phyloP scores from a whole-genome alignment of 371 early-diverging fungal species.

The Mucor indicus region DNA sequence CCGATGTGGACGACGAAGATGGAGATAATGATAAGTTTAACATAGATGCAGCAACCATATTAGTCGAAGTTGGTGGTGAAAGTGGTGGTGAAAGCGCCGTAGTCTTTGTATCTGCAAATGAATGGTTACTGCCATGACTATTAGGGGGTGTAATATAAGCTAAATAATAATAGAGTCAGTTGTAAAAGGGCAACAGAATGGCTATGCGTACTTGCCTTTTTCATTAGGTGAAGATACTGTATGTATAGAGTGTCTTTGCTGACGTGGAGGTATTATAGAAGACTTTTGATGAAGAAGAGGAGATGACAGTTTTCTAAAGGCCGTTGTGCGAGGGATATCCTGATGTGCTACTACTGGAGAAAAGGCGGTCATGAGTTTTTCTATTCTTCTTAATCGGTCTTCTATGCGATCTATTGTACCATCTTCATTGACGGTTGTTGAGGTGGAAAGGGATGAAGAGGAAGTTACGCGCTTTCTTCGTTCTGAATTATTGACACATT shows the following conservation, averaged over 20 bases:
- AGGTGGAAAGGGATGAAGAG: constrained; percentile 1
- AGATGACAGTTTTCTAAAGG: constrained; percentile 24
- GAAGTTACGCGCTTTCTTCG: constrained; percentile 19
- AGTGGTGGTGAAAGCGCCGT: constrained; percentile 19
- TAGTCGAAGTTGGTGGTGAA: constrained; percentile 14
- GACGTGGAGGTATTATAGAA: constrained; percentile 2
- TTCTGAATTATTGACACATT: constrained; percentile 33
- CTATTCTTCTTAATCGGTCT: constrained; percentile 37
- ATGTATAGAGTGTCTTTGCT: constrained; percentile 27
- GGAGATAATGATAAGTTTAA: constrained; percentile 22
- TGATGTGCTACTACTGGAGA: too few relatives aligned
- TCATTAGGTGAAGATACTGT: neutral
- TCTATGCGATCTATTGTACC: constrained; percentile 41
- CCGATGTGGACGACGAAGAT: constrained; percentile 19
- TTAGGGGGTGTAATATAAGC: constrained; percentile 9
- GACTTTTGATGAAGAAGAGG: constrained; percentile 18
- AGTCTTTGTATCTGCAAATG: too few relatives aligned
- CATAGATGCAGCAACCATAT: constrained; percentile 6
- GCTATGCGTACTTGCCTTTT: constrained; percentile 1
- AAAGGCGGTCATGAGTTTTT: constrained; percentile 38
- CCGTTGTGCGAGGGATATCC: too few relatives aligned
- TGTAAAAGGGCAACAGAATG: too few relatives aligned
- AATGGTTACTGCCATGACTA: constrained; percentile 4
- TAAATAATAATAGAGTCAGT: too few relatives aligned
- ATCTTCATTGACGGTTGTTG: constrained; percentile 8